phyloP scores from a whole-genome alignment of 2,329 filamentous ascomycete genomes.

The Monascus ruber region DNA sequence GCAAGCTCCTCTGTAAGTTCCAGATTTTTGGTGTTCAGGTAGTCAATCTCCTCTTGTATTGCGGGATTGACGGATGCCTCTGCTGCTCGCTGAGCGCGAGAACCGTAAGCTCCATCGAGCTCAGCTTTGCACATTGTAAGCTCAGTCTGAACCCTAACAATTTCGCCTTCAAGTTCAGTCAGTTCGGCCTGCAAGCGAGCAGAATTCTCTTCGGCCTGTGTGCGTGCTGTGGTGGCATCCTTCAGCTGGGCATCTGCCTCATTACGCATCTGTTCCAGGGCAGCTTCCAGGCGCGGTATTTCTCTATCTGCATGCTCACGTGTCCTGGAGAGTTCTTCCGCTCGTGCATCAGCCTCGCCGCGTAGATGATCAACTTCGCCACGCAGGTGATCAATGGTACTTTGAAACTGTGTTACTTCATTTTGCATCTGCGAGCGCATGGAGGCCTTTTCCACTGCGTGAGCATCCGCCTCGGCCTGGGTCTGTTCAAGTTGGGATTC shows the following conservation, averaged over 20 bases:
- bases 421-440: background rate
- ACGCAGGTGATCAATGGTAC: background rate
- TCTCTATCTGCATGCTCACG: constrained; percentile 11
- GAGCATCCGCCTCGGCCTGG: constrained; percentile 6
- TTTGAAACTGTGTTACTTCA: background rate
- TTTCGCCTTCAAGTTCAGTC: constrained; percentile 47
- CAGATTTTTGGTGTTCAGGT: constrained; percentile 39
- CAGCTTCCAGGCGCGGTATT: constrained; percentile 9
- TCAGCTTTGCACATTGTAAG: constrained; percentile 85
- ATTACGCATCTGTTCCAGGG: constrained; percentile 20
- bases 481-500: constrained; percentile 8
- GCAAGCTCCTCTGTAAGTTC: constrained; percentile 39
- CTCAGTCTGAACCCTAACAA: constrained; percentile 59
- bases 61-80: constrained; percentile 49
- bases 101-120: constrained; percentile 87
- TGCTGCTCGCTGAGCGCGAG: constrained; percentile 56
- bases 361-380: constrained; percentile 2
- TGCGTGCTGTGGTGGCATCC: constrained; percentile 16
- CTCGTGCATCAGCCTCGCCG: constrained; percentile 9
- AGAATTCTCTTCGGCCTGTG: constrained; percentile 26
- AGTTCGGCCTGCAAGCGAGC: constrained; percentile 38
- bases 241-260: constrained; percentile 22
- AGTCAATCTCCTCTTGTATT: constrained; percentile 50
- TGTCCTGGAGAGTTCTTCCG: constrained; percentile 11
- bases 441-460: background rate